Conservation (phyloP, 148 eudicot genomes). For the Persicaria tinctoria region DNA sequence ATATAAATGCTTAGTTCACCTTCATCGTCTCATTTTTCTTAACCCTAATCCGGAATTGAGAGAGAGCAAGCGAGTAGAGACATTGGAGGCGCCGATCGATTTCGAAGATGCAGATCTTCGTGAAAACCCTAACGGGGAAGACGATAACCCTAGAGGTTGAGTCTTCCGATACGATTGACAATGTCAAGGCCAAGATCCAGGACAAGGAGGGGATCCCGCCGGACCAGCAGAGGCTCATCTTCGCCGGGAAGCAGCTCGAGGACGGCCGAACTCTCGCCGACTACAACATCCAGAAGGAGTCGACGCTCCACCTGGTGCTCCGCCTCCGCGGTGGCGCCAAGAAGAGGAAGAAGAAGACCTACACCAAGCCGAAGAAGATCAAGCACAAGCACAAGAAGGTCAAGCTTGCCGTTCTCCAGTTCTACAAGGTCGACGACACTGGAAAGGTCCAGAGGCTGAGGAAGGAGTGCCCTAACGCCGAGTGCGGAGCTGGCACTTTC, state of each 20-base stretch:
- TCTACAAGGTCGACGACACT: constrained; percentile 12
- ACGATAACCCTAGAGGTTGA: constrained; percentile 8
- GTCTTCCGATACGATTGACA: constrained; percentile 12
- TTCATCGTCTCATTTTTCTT: too few relatives aligned
- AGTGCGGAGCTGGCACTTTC: constrained; percentile 14
- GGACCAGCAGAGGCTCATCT: constrained; percentile 13
- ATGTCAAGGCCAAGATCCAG: constrained; percentile 14
- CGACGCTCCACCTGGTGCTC: constrained; percentile 10
- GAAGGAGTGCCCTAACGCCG: constrained; percentile 12
- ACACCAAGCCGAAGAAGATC: constrained; percentile 17
- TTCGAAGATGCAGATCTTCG: constrained; percentile 11
- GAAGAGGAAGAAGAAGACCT: constrained; percentile 17
- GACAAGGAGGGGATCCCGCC: constrained; percentile 15
- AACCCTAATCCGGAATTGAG: too few relatives aligned
- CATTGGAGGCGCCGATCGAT: not conserved
- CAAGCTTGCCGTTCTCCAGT: constrained; percentile 11
- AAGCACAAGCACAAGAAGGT: constrained; percentile 15
- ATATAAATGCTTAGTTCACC: too few relatives aligned
- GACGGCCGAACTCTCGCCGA: constrained; percentile 16
- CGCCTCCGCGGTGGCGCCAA: constrained; percentile 15
- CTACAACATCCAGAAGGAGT: constrained; percentile 16
- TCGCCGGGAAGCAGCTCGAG: constrained; percentile 14
- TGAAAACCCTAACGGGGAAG: constrained; percentile 12
- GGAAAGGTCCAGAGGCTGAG: constrained; percentile 14
- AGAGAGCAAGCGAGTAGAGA: too few relatives aligned